These are phyloP conservation scores for Trichoderma koningii DNA, from an alignment of 2,329 filamentous ascomycete genomes.

Conservation along the genomic window DNA sequence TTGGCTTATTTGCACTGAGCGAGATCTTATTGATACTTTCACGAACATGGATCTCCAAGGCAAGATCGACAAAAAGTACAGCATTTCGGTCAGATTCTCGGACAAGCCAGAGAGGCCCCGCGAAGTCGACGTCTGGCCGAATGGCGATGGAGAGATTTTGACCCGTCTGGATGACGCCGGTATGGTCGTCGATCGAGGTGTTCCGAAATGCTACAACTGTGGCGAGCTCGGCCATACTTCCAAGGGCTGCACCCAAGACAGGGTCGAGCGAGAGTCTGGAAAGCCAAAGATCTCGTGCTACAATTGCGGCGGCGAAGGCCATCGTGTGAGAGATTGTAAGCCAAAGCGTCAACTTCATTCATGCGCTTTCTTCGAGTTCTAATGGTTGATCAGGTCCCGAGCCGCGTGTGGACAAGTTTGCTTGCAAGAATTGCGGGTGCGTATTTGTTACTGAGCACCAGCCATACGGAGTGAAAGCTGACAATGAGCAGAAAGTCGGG, in stretches of 20 bases:
- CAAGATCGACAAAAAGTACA: conserved; percentile 64
- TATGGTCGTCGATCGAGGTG: conserved; percentile 59
- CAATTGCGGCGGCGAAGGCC: conserved; percentile 65
- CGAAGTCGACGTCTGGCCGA: conserved; percentile 63
- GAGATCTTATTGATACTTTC: conserved; percentile 56
- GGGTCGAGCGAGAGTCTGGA: conserved; percentile 47
- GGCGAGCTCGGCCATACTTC: conserved; percentile 62
- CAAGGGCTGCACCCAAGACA: conserved; percentile 63
- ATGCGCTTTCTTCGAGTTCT: background rate
- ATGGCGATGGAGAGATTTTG: conserved; percentile 60
- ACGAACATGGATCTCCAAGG: conserved; percentile 75
- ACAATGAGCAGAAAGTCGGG: conserved; percentile 47
- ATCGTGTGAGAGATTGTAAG: conserved; percentile 70
- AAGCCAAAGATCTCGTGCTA: conserved; percentile 58
- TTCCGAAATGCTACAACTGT: conserved; percentile 66
- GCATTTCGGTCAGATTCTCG: conserved; percentile 63
- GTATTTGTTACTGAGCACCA: conserved; percentile 29
- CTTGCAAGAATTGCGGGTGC: conserved; percentile 68
- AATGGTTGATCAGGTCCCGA: conserved; percentile 49
- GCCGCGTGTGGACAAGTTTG: conserved; percentile 64
- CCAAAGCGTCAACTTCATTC: conserved; percentile 21
- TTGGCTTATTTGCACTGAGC: conserved; percentile 65
- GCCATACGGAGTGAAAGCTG: background rate
- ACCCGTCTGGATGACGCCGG: conserved; percentile 67
- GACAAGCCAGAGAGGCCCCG: conserved; percentile 59